Evolutionary conservation across 495 filamentous ascomycete species (phyloP), one percentile per base, ranked within the genome.

Genomic region (Hyphodiscus hymeniophilus): DNA sequence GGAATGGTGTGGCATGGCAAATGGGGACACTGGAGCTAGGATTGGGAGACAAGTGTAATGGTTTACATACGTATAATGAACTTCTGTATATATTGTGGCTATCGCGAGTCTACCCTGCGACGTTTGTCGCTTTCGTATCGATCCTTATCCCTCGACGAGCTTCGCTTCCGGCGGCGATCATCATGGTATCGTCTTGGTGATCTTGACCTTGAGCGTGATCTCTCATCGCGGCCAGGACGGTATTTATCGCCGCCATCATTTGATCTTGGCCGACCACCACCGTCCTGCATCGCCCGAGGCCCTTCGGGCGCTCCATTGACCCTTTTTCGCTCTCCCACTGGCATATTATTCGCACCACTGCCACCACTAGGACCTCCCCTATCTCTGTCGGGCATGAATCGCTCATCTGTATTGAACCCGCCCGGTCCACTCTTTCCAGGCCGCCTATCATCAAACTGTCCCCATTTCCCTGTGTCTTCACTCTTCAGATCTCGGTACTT

Each of bases 381-480:
- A 34, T 66, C 67, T 38, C 62, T 66, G 64, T 90, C 85, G 34
- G 84, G 80, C 67, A 78, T 73, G 55, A 85, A 90, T 34, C 85
- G 68, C 53, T 89, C 86, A 53, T 90, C 85, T 0, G 50, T 50
- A 54, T 65, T 65, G 69, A 72, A 65, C 45, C 73, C 63, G 42
- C 59, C 47, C 50, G 72, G 48, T 65, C 72, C 58, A 65, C 55
- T 42, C 64, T 61, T 39, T 60, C 73, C 50, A 17, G 70, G 66
- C 32, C 67, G 63, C 41, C 69, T 71, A 11, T 82, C 80, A 30
- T 75, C 76, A 51, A 77, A 69, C 4, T 76, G 62, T 3, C 87
- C 90, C 80, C 87, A 94, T 23, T 73, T 70, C 0, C 90, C 94
- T 13, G 92, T 99, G 70, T 99, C 92, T 70, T 99, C 94, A 5